These are phyloP conservation scores for Durusdinium trenchii DNA, from an alignment of 73 alveolate species.

Conservation along the genomic window DNA sequence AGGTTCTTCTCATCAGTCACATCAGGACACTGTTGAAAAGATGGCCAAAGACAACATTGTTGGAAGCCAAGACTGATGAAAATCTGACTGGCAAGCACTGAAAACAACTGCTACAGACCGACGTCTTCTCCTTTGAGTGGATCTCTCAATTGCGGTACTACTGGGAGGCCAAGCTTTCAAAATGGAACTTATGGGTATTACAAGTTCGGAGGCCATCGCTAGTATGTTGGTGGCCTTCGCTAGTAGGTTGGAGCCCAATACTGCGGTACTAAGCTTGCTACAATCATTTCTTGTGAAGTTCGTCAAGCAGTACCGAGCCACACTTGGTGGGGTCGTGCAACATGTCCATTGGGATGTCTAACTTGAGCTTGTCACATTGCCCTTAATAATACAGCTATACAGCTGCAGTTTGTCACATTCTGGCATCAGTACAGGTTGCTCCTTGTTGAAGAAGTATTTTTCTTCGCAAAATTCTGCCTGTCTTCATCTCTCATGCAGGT, in stretches of 20 bases:
- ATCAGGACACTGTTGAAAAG: slow-evolving; percentile 93
- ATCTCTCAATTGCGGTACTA: slow-evolving; percentile 99
- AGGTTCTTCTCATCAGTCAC: not conserved
- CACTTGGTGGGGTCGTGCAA: too few species aligned
- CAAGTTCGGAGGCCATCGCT: too few species aligned
- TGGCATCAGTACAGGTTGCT: not conserved
- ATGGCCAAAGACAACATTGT: slow-evolving; percentile 85
- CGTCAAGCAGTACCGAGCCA: too few species aligned
- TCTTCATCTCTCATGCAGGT: slow-evolving; percentile 1
- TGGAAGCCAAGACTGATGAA: not conserved
- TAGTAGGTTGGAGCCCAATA: too few species aligned
- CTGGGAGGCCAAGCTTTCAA: slow-evolving; percentile 97
- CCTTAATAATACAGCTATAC: not conserved
- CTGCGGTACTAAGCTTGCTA: too few species aligned
- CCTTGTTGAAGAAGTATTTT: not conserved
- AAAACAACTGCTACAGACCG: slow-evolving; percentile 94
- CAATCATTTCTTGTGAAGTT: too few species aligned
- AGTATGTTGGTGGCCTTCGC: too few species aligned
- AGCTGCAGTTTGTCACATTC: not conserved
- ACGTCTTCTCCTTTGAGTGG: slow-evolving; percentile 99
- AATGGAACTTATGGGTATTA: not conserved
- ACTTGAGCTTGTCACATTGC: not conserved
- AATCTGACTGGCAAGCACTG: too few species aligned
- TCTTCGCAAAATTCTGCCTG: not conserved
- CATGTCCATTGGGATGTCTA: too few species aligned